Conservation (phyloP, 2,329 filamentous ascomycete genomes). For the Verticillium isaacii region DNA sequence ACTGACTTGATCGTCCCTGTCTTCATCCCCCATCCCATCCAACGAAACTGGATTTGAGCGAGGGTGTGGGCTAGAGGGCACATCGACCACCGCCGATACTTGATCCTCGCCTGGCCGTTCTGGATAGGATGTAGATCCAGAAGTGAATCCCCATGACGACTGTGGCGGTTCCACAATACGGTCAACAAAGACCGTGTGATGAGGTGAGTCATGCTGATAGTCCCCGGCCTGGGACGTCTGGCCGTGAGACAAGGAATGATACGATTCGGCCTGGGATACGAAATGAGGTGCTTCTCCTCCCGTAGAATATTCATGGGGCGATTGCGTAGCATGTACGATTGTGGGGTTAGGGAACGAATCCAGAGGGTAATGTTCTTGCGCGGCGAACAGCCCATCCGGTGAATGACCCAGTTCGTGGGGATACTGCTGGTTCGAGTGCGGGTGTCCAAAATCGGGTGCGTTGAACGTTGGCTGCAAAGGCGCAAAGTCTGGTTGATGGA, state of each 20-base stretch:
- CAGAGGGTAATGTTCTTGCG: not conserved
- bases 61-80: not conserved
- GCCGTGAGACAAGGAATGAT: not conserved
- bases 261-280: not conserved
- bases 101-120: not conserved
- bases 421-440: not conserved
- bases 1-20: not conserved
- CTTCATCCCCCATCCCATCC: not conserved
- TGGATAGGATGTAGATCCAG: not conserved
- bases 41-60: not conserved
- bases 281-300: not conserved
- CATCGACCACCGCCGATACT: not conserved
- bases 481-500: not conserved
- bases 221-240: not conserved
- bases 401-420: not conserved
- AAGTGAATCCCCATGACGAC: constrained; percentile 7
- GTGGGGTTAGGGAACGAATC: not conserved
- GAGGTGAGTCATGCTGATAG: not conserved
- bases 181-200: constrained; percentile 5
- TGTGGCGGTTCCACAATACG: constrained; percentile 8
- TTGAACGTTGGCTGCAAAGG: not conserved
- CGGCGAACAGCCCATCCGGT: not conserved
- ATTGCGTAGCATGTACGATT: not conserved
- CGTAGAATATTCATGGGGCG: not conserved
- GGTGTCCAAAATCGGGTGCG: not conserved